Percentiles rank a stretch among this genome's conserved stretches.
Conservation (phyloP, 768 basidiomycete species). For the Suillus plorans region DNA sequence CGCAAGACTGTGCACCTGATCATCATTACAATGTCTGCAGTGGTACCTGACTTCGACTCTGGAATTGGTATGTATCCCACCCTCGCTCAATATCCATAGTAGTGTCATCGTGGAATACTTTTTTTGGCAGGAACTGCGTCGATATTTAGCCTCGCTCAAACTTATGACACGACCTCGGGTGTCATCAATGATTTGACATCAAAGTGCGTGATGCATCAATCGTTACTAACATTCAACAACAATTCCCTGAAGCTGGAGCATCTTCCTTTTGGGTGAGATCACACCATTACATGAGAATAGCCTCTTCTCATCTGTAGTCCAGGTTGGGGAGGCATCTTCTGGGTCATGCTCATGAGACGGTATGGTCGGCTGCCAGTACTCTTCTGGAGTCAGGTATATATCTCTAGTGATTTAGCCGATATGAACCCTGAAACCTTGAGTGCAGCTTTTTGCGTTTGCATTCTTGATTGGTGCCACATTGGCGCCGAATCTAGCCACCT, state of each 20-base stretch:
- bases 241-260: conserved; percentile 39
- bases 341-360: conserved; percentile 31
- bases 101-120: not conserved
- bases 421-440: not conserved
- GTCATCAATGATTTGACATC: conserved; percentile 54
- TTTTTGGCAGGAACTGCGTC: conserved; percentile 44
- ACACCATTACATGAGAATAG: not conserved
- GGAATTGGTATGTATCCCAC: conserved; percentile 39
- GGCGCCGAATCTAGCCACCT: conserved; percentile 46
- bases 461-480: conserved; percentile 55
- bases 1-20: conserved; percentile 47
- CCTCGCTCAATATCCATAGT: not conserved
- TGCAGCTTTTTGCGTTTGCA: conserved; percentile 39
- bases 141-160: conserved; percentile 46
- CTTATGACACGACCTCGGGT: conserved; percentile 44
- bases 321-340: conserved; percentile 33
- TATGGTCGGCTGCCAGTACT: conserved; percentile 30
- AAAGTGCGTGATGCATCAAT: conserved; percentile 22
- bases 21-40: conserved; percentile 50
- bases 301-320: not conserved
- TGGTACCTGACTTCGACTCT: conserved; percentile 55
- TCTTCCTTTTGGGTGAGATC: conserved; percentile 43
- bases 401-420: not conserved
- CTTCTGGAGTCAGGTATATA: conserved; percentile 27
- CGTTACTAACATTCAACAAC: not conserved